Conservation (phyloP, 2,329 filamentous ascomycete genomes). For the Fusarium pseudonygamai region DNA sequence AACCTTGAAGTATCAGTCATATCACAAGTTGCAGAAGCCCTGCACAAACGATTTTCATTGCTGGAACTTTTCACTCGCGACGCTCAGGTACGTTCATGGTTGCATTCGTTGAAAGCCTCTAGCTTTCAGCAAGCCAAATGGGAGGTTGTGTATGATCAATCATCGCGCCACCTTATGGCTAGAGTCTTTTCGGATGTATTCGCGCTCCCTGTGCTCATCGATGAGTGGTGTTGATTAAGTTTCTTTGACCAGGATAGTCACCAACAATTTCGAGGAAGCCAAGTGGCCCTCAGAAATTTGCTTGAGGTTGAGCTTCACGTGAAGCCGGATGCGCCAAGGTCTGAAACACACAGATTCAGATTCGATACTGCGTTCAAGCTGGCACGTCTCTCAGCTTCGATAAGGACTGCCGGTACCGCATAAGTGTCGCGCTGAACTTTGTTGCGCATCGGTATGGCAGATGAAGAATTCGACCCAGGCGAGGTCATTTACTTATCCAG, state of each 20-base stretch:
- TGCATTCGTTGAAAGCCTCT: constrained; percentile 8
- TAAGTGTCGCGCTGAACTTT: neutral
- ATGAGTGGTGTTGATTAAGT: constrained; percentile 26
- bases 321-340: neutral
- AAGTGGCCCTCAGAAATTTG: constrained; percentile 8
- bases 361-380: neutral
- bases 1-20: neutral
- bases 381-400: neutral
- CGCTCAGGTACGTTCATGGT: constrained; percentile 27
- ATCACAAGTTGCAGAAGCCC: neutral
- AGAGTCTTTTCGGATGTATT: constrained; percentile 20
- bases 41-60: neutral
- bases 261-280: neutral
- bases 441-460: constrained; percentile 20
- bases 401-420: neutral
- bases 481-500: constrained; percentile 42
- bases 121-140: constrained; percentile 19
- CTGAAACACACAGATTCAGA: neutral
- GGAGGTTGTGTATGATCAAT: constrained; percentile 12
- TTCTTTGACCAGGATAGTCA: constrained; percentile 2
- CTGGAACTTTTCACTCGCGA: neutral
- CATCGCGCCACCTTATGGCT: constrained; percentile 20
- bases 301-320: neutral
- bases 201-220: neutral
- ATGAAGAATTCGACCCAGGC: constrained; percentile 29